A percentile compares a stretch with the other conserved stretches of the same genome.
phyloP scores from a whole-genome alignment of 208 protist genomes.

The Leishmania major region DNA sequence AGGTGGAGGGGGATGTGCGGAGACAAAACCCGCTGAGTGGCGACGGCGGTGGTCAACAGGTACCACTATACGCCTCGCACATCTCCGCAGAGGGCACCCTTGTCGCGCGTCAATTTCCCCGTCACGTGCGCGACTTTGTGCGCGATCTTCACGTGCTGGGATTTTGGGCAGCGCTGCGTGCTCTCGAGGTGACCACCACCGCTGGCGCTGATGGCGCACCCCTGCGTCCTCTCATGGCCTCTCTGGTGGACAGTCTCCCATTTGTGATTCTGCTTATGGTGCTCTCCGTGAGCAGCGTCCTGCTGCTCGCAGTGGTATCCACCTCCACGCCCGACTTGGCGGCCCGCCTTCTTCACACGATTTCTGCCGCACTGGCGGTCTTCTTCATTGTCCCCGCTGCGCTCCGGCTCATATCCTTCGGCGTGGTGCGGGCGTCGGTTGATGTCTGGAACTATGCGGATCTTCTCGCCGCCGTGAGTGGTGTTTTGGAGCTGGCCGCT shows the following conservation, averaged over 20 bases:
- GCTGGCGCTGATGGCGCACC: neutral
- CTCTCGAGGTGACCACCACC: slow-evolving; percentile 22
- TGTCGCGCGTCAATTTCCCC: neutral
- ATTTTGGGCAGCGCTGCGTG: slow-evolving; percentile 14
- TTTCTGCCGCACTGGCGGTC: slow-evolving; percentile 32
- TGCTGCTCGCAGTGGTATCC: slow-evolving; percentile 45
- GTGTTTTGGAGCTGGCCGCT: slow-evolving; percentile 41
- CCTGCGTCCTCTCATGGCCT: neutral
- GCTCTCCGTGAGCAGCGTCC: slow-evolving; percentile 39
- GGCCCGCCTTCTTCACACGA: slow-evolving; percentile 17
- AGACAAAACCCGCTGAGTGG: neutral
- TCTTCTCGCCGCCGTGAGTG: slow-evolving; percentile 36
- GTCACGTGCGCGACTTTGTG: slow-evolving; percentile 7
- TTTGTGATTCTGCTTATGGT: slow-evolving; percentile 33
- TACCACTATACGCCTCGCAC: neutral
- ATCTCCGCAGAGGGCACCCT: neutral
- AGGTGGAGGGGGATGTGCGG: neutral
- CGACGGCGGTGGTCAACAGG: neutral
- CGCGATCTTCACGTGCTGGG: slow-evolving; percentile 5
- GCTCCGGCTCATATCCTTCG: slow-evolving; percentile 42
- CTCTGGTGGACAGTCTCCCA: slow-evolving; percentile 24
- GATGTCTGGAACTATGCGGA: slow-evolving; percentile 58
- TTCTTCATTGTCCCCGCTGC: slow-evolving; percentile 50
- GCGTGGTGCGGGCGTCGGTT: slow-evolving; percentile 5
- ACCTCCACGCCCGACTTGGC: slow-evolving; percentile 14